Base-by-base conservation (phyloP, 257 asterid species). In the Solanum pinnatisectum region DNA sequence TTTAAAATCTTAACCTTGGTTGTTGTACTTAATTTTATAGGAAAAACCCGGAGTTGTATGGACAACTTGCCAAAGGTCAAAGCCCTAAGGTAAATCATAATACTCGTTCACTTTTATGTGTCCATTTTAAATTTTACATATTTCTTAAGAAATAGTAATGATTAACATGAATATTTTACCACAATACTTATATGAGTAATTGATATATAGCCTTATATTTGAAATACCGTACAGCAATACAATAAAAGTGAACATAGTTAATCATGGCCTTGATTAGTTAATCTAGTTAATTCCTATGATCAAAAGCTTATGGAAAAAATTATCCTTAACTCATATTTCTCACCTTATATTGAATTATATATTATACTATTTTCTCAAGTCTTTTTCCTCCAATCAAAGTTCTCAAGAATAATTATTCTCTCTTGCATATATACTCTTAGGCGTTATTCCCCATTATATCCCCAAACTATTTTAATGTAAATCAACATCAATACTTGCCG, bases 61-160 rank as follows among this genome's bases (percentile, higher is more conserved):
- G 88, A 9, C 90, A 91, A 73, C 93, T 92, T 6, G 91, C 93
- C 49, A 91, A 60, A 86, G 92, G 92, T 67, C 94, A 92, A 79
- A 92, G 92, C 52, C 94, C 94, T 71, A 92, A 92, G 94, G 94
- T 92, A 76, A 37, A 49, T 71, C 36, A 10, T 33, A 6, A 20
- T 4, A 70, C 1, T 77, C 5, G 3, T 10, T 63, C 16, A 63
- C 30, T n/a, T 63, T 63, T 63, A 63, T 5, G 5, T n/a, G 2
- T 63, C 14, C 0, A 63, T 5, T 5, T 65, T 65, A 3, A 23
- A 65, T 10, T 65, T 65, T n/a, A 4, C 2, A 65, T 65, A 1
- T 63, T 63, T 5, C 4, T 4, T n/a, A 63, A 63, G 6, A 63
- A 23, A 2, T 49, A 0, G 0, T 63, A 63, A 63, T 23, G 0